A percentile compares a stretch with the other conserved stretches of the same genome.
Evolutionary conservation across 352 stramenopile genomes (phyloP).

Genomic region (Phytopythium montanum): DNA sequence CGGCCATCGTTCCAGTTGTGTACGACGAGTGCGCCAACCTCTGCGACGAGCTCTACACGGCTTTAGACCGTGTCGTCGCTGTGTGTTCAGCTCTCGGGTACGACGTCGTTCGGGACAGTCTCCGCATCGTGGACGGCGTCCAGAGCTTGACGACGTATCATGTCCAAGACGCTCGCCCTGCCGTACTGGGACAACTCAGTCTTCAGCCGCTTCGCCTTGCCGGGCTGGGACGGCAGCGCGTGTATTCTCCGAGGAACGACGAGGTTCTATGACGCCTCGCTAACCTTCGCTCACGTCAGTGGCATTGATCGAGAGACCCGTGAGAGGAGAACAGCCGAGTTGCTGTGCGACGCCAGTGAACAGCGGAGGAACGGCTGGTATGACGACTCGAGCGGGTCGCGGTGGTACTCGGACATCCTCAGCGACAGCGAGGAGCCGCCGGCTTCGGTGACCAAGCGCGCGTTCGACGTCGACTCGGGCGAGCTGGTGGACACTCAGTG

Average conservation of each 20-base stretch:
- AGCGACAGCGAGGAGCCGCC: not conserved
- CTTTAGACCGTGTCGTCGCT: not conserved
- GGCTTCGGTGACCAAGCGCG: not conserved
- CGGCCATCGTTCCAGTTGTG: not conserved
- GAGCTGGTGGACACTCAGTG: not conserved
- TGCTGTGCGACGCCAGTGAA: no score
- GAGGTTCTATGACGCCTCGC: not conserved
- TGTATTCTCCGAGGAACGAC: conserved; percentile 6
- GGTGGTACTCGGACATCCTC: conserved; percentile 19
- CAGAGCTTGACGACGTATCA: not conserved
- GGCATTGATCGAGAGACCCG: conserved; percentile 10
- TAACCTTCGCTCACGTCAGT: not conserved
- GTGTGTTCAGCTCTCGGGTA: conserved; percentile 7
- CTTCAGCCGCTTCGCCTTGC: conserved; percentile 25
- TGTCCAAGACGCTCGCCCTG: conserved; percentile 20
- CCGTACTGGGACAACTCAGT: conserved; percentile 35
- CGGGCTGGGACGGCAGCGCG: conserved; percentile 21
- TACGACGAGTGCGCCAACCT: not conserved
- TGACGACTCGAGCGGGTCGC: conserved; percentile 14
- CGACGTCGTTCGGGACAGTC: not conserved
- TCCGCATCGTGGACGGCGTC: conserved; percentile 4
- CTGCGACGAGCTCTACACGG: conserved; percentile 2
- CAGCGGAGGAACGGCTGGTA: conserved; percentile 29
- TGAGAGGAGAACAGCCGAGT: conserved; percentile 8
- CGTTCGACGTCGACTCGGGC: not conserved